These are phyloP conservation scores for Terfezia claveryi DNA, from an alignment of 495 filamentous ascomycete genomes.

Conservation along the genomic window DNA sequence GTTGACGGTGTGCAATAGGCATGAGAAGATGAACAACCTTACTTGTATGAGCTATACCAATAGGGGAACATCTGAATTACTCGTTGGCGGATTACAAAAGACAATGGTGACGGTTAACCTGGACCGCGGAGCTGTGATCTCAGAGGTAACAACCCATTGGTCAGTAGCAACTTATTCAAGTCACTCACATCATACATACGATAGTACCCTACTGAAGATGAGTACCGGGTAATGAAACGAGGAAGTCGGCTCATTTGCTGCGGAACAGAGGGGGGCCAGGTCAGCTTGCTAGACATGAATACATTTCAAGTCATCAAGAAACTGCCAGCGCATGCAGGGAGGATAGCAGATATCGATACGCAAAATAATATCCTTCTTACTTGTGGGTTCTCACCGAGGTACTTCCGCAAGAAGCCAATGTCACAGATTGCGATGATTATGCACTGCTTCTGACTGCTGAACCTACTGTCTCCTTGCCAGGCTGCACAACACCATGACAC, in stretches of 20 bases:
- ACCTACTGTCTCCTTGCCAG: conserved; percentile 14
- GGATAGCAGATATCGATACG: conserved; percentile 87
- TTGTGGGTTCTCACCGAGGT: conserved; percentile 72
- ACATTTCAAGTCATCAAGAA: conserved; percentile 56
- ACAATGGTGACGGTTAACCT: conserved; percentile 81
- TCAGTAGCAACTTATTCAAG: conserved; percentile 2
- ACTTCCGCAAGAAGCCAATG: conserved; percentile 16
- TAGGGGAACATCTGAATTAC: conserved; percentile 53
- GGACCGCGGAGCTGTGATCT: conserved; percentile 56
- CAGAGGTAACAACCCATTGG: conserved; percentile 29
- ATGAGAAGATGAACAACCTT: conserved; percentile 57
- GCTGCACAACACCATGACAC: conserved; percentile 24
- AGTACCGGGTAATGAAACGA: conserved; percentile 78
- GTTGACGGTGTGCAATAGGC: conserved; percentile 22
- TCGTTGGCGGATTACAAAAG: conserved; percentile 69
- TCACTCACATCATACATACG: neutral
- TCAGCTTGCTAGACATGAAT: conserved; percentile 63
- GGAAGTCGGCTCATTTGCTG: conserved; percentile 67
- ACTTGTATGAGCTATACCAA: conserved; percentile 87
- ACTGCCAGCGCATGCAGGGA: conserved; percentile 69
- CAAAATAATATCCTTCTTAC: conserved; percentile 79
- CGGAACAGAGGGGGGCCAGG: conserved; percentile 59
- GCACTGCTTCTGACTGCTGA: neutral
- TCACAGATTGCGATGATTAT: neutral
- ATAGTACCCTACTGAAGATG: conserved; percentile 44